Base-by-base conservation (phyloP, 2,329 filamentous ascomycete genomes). In the Nothophaeocryptopus gaeumannii region DNA sequence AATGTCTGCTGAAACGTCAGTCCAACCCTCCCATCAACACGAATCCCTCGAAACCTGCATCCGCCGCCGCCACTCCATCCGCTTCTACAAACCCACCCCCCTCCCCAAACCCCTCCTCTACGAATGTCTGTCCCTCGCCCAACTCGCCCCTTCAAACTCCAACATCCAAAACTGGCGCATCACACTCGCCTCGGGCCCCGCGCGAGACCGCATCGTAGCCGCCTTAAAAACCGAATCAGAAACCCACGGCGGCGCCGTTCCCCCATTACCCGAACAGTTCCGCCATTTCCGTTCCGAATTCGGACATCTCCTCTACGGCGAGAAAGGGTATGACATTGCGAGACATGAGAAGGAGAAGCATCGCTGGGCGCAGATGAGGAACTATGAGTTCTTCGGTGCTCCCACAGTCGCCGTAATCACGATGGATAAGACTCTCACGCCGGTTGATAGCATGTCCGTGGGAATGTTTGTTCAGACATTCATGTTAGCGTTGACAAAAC, bases 381-480 rank as follows among this genome's bases (percentile, higher is more conserved):
- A 62, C 30, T 61, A 55, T 26, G 38, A 44, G 3, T 62, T 62
- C 40, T 63, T 62, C 30, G 58, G 51, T 29, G 59, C 60, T 3
- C 60, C 60, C 1, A 43, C 58, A 5, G 52, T 54, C 0, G 52
- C 47, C 2, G 42, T 62, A 0, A 43, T 62, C 5, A 57, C 50
- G 3, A 61, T 62, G 53, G 54, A 64, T 15, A 35, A 42, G 14
- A 30, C 13, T 8, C 39, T 63, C 16, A 50, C 33, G 5, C 30
- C 26, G 9, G 46, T 58, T 8, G 57, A 61, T 51, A 51, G 56
- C 11, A 45, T 63, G 51, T 54, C 54, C 44, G 58, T 63, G 8
- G 60, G 62, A 0, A 55, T 63, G 58, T 62, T 58, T 38, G 45
- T 64, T 32, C 59, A 64, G 46, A 60, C 48, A 12, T 43, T 63